phyloP scores from a whole-genome alignment of 1,284 basidiomycete genomes.

The Wolfiporia cocos region DNA sequence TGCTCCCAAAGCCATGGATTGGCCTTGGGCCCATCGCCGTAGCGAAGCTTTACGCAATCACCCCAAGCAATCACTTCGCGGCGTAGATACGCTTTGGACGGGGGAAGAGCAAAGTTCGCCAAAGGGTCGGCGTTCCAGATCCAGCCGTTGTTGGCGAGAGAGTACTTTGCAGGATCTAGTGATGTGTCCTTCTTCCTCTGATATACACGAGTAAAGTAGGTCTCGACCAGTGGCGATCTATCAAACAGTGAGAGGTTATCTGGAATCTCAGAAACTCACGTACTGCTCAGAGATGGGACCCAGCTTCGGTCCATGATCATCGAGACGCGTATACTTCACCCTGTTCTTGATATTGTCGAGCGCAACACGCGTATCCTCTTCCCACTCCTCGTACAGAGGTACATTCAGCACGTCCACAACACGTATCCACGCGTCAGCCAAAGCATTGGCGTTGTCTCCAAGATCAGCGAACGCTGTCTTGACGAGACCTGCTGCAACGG shows the following conservation, averaged over 20 bases:
- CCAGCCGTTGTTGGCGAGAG: conserved; percentile 97
- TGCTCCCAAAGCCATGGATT: conserved; percentile 96
- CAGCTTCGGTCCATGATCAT: conserved; percentile 78
- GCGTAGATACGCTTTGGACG: conserved; percentile 94
- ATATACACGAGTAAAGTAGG: conserved; percentile 81
- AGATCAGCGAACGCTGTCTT: conserved; percentile 62
- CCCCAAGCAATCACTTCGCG: conserved; percentile 97
- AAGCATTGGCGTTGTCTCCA: conserved; percentile 39
- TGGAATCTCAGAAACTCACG: conserved; percentile 30
- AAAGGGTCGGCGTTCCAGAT: conserved; percentile 97
- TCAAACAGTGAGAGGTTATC: too few species aligned
- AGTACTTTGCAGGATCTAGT: conserved; percentile 65
- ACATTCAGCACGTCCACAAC: conserved; percentile 86
- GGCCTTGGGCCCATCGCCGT: conserved; percentile 70
- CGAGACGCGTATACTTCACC: conserved; percentile 76
- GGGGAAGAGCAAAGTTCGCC: conserved; percentile 89
- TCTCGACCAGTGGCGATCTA: conserved; percentile 80
- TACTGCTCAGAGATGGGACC: conserved; percentile 76
- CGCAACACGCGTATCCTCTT: conserved; percentile 74
- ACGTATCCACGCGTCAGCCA: conserved; percentile 67
- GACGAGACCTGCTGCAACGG: conserved; percentile 61
- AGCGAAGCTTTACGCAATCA: conserved; percentile 97
- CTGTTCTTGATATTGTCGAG: conserved; percentile 72
- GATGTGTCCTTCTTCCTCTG: conserved; percentile 40
- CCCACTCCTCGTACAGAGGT: conserved; percentile 80